Conservation (phyloP, 73 alveolate species). For the Paramecium bursaria region DNA sequence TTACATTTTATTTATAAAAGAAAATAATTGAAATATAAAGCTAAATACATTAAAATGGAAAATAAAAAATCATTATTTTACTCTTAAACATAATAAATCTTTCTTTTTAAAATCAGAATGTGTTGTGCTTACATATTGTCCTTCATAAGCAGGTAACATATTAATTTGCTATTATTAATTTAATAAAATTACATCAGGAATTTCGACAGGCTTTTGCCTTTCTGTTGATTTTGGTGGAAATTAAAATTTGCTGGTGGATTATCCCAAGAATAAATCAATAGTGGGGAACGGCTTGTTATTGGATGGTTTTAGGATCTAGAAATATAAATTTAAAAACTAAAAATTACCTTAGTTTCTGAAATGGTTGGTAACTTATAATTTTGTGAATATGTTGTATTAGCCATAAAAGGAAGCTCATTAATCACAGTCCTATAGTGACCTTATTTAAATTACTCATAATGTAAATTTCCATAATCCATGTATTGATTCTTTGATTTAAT, state of each 20-base stretch:
- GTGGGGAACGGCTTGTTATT: constrained; percentile 52
- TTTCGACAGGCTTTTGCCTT: no score
- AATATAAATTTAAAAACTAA: background rate
- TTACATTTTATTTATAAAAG: no score
- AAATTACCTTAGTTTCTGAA: background rate
- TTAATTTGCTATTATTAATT: no score
- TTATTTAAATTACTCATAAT: constrained; percentile 47
- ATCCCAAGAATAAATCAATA: constrained; percentile 40
- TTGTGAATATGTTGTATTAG: constrained; percentile 35
- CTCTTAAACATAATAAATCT: no score
- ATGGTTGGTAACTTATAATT: background rate
- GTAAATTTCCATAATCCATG: constrained; percentile 57
- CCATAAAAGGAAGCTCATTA: constrained; percentile 9
- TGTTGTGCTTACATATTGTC: no score
- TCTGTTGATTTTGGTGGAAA: background rate
- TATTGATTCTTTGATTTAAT: background rate
- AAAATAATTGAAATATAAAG: no score
- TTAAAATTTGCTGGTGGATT: background rate
- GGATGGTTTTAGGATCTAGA: constrained; percentile 17
- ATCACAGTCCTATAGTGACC: constrained; percentile 52
- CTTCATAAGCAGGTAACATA: no score
- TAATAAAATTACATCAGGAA: no score
- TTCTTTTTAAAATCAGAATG: no score
- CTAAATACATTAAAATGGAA: no score
- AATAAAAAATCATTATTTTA: no score